Percentiles rank a stretch among this genome's conserved stretches.
Evolutionary conservation across 1,139 yeast genomes (phyloP).

Genomic region (Taphrina betulina): DNA sequence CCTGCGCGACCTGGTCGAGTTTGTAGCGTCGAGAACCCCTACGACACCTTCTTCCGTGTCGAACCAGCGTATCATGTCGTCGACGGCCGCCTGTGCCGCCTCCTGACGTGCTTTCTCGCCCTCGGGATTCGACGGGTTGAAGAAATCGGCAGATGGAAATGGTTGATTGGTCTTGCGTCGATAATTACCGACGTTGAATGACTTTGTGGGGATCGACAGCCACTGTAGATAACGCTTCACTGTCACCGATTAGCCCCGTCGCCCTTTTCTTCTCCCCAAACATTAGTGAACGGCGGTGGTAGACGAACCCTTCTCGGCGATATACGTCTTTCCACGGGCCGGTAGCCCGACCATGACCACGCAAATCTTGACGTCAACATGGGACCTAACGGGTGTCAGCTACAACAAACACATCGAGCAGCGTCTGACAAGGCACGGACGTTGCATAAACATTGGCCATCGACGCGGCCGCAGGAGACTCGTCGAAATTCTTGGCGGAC

Average conservation of each 20-base stretch:
- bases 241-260: too few species aligned
- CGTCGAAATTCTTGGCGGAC: too few species aligned
- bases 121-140: slow-evolving; percentile 63
- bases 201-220: slow-evolving; percentile 82
- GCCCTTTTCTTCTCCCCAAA: too few species aligned
- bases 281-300: too few species aligned
- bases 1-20: slow-evolving; percentile 71
- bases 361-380: slow-evolving; percentile 26
- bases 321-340: slow-evolving; percentile 32
- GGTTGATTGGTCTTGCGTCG: slow-evolving; percentile 59
- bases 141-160: slow-evolving; percentile 72
- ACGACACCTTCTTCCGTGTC: slow-evolving; percentile 69
- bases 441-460: background rate
- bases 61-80: slow-evolving; percentile 90
- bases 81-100: slow-evolving; percentile 70
- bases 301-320: slow-evolving; percentile 26
- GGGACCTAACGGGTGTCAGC: too few species aligned
- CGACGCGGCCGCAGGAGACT: too few species aligned
- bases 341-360: slow-evolving; percentile 32
- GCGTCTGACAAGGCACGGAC: too few species aligned
- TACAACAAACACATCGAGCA: background rate
- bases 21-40: slow-evolving; percentile 88
- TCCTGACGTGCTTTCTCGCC: slow-evolving; percentile 63
- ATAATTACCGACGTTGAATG: slow-evolving; percentile 86
- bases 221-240: slow-evolving; percentile 47